Conservation (phyloP, 2,329 filamentous ascomycete genomes). For the Calonectria honghensis region DNA sequence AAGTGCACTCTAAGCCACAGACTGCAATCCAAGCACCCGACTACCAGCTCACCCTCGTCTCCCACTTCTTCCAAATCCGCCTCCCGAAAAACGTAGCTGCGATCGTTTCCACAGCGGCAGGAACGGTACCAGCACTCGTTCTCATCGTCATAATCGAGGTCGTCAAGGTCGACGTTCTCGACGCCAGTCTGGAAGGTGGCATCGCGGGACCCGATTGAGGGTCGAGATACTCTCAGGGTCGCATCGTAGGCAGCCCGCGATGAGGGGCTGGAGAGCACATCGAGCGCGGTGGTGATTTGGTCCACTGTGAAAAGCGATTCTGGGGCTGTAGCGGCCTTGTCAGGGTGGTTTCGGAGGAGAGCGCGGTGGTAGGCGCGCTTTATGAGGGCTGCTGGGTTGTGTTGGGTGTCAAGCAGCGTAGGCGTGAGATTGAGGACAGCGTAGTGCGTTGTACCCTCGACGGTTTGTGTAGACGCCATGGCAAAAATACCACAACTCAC, state of each 20-base stretch:
- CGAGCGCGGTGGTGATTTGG: conserved; percentile 77
- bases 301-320: conserved; percentile 71
- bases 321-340: conserved; percentile 65
- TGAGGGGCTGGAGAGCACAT: conserved; percentile 70
- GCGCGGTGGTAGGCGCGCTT: conserved; percentile 80
- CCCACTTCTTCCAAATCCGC: conserved; percentile 75
- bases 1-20: conserved; percentile 80
- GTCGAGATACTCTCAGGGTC: conserved; percentile 63
- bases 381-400: conserved; percentile 68
- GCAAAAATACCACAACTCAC: conserved; percentile 4
- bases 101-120: conserved; percentile 79
- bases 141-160: conserved; percentile 72
- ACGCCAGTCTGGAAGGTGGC: conserved; percentile 73
- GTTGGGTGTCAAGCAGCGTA: conserved; percentile 65
- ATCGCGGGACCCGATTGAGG: conserved; percentile 44
- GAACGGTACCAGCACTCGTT: conserved; percentile 71
- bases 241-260: conserved; percentile 73
- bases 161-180: conserved; percentile 80
- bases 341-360: conserved; percentile 79
- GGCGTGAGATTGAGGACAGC: conserved; percentile 75
- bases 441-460: conserved; percentile 71
- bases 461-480: conserved; percentile 40
- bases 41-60: conserved; percentile 76
- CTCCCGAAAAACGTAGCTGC: conserved; percentile 76
- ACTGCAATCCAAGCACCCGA: conserved; percentile 80